A percentile compares a stretch with the other conserved stretches of the same genome.
These are phyloP conservation scores for Eudorina sp. DNA, from an alignment of 139 green algal genomes.

Conservation along the genomic window DNA sequence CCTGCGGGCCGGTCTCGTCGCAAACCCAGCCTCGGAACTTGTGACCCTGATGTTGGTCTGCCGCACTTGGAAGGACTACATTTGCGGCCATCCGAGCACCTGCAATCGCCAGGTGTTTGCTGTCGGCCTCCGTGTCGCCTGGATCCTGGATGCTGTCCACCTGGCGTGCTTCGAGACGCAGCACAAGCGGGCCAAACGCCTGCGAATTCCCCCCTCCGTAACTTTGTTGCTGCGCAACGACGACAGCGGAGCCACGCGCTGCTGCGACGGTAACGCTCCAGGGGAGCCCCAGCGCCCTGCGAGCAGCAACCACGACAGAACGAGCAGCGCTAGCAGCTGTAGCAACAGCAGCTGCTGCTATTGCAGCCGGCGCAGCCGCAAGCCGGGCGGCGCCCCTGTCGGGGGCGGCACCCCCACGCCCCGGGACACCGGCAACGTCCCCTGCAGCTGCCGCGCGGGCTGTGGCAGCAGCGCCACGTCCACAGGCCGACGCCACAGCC, in stretches of 20 bases:
- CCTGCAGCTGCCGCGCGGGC: no score
- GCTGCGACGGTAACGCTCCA: no score
- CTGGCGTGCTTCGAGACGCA: neutral
- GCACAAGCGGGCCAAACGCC: neutral
- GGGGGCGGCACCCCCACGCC: neutral
- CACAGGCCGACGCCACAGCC: no score
- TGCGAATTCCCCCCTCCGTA: neutral
- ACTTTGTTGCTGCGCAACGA: neutral
- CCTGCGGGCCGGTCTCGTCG: neutral
- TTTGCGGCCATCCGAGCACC: neutral
- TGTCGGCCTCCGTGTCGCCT: neutral
- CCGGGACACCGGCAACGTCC: no score
- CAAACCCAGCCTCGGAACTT: neutral
- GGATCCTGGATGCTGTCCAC: neutral
- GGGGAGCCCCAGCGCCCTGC: no score
- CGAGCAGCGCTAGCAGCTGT: no score
- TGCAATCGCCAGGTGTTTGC: neutral
- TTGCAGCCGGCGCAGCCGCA: no score
- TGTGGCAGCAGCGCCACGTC: no score
- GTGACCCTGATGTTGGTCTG: constrained; percentile 20
- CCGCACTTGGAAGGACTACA: neutral
- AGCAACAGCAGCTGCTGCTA: no score
- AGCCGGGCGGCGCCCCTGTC: neutral
- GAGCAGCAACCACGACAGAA: no score
- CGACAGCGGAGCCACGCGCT: neutral